Evolutionary conservation across 1,284 basidiomycete species (phyloP).

Genomic region (Xanthoconium separans): DNA sequence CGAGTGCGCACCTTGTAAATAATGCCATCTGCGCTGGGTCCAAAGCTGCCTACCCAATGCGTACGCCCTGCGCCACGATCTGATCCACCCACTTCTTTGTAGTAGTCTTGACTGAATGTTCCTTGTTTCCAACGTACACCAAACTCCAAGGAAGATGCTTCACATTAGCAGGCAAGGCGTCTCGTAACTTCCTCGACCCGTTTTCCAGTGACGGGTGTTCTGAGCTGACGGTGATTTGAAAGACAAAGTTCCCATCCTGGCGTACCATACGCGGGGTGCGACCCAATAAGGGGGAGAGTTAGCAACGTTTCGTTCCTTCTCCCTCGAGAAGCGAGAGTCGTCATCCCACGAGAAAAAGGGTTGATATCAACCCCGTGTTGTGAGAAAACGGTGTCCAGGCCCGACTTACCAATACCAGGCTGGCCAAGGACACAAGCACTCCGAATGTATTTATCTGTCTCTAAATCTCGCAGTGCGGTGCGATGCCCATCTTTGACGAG

Average conservation of each 20-base stretch:
- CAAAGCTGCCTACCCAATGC: background rate
- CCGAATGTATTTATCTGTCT: no score
- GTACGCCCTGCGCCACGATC: background rate
- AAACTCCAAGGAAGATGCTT: background rate
- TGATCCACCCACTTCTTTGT: background rate
- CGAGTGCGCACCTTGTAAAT: background rate
- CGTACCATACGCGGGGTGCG: no score
- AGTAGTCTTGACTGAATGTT: background rate
- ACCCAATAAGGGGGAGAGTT: no score
- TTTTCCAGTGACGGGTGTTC: no score
- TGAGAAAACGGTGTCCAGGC: no score
- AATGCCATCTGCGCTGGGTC: background rate
- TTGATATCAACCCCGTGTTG: no score
- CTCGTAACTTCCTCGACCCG: background rate
- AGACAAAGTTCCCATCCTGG: no score
- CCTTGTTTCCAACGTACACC: background rate
- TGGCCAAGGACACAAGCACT: no score
- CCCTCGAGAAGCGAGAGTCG: background rate
- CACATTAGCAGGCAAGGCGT: background rate
- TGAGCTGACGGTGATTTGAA: no score
- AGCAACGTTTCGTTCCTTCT: no score
- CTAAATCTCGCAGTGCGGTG: background rate
- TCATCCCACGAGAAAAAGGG: background rate
- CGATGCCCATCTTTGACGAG: no score
- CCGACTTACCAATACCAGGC: slow-evolving; percentile 4